Conservation (phyloP, 148 eudicot genomes). For the Chenopodium suecicum region DNA sequence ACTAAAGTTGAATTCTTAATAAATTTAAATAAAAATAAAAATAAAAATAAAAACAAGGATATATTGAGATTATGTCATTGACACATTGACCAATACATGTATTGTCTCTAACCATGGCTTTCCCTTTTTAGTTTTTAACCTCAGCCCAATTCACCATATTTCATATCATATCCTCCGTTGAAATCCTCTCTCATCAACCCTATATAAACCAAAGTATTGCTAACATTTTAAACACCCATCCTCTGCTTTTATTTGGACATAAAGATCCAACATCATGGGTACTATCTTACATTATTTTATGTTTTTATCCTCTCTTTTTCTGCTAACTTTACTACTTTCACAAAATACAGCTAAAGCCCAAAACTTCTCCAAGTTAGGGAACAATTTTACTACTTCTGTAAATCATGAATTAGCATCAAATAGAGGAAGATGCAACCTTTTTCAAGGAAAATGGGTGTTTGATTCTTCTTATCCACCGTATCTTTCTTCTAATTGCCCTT, state of each 20-base stretch:
- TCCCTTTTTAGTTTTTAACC: too few relatives aligned
- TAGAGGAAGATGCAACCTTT: conserved; percentile 48
- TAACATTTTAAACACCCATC: background rate
- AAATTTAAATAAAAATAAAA: too few relatives aligned
- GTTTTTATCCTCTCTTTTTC: conserved; percentile 31
- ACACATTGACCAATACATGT: too few relatives aligned
- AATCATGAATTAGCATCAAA: conserved; percentile 6
- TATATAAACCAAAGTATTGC: conserved; percentile 17
- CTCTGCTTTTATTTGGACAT: conserved; percentile 12
- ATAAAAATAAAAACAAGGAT: too few relatives aligned
- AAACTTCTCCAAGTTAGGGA: conserved; percentile 5
- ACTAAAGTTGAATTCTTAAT: too few relatives aligned
- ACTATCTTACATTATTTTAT: conserved; percentile 31
- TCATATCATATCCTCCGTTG: background rate
- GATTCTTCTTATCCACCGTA: conserved; percentile 81
- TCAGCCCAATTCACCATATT: background rate
- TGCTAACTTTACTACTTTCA: conserved; percentile 13
- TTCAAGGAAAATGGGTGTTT: conserved; percentile 85
- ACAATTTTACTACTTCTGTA: background rate
- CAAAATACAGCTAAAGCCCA: conserved; percentile 23
- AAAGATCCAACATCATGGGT: conserved; percentile 17
- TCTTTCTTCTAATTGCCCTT: conserved; percentile 63
- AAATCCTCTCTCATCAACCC: background rate
- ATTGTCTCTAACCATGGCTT: too few relatives aligned
- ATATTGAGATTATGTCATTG: too few relatives aligned